These are phyloP conservation scores for Solanum etuberosum DNA, from an alignment of 257 asterid species.

Conservation along the genomic window DNA sequence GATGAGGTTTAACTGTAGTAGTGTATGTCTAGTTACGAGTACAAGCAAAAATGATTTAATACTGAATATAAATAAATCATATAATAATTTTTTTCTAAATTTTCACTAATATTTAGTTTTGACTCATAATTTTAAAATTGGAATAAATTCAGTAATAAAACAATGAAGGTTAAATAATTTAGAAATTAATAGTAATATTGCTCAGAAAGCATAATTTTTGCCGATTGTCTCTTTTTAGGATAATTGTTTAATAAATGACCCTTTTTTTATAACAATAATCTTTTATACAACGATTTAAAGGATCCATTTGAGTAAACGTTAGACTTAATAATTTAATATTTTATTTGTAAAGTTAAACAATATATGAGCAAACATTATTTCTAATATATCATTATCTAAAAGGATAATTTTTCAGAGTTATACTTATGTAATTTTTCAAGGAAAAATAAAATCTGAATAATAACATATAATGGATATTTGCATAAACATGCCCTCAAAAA, in stretches of 20 bases:
- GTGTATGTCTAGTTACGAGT: too few species aligned
- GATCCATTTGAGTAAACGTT: not conserved
- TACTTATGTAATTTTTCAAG: not conserved
- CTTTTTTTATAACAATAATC: too few species aligned
- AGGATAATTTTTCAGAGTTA: not conserved
- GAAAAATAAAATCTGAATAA: not conserved
- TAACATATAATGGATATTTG: not conserved
- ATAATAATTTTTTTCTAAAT: too few species aligned
- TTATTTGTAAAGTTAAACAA: rapidly evolving
- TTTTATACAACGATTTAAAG: not conserved
- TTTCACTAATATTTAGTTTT: too few species aligned
- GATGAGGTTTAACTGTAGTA: not conserved
- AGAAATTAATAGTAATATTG: too few species aligned
- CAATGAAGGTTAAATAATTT: not conserved
- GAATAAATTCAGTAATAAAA: too few species aligned
- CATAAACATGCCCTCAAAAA: not conserved
- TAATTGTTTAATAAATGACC: not conserved
- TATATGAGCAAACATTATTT: not conserved
- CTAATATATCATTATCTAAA: not conserved
- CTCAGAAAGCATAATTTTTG: not conserved
- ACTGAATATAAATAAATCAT: too few species aligned
- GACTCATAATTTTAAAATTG: too few species aligned
- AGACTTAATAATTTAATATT: not conserved
- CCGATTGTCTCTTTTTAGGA: not conserved
- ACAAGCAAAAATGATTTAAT: too few species aligned